Conservation (phyloP, 208 protist genomes). For the Phytomonas francai region DNA sequence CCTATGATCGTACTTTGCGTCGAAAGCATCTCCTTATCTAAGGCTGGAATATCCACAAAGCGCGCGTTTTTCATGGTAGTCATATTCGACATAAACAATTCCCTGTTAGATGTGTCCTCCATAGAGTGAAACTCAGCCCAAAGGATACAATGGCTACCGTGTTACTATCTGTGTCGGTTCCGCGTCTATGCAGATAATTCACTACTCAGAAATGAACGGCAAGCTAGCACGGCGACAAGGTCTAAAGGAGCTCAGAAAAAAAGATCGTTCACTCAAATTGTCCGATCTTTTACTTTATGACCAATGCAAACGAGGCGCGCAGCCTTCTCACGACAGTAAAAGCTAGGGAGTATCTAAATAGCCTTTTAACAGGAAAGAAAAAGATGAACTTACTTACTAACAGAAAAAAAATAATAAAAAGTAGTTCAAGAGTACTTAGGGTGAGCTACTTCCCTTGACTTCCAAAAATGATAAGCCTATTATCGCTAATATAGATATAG, state of each 20-base stretch:
- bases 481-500: background rate
- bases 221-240: background rate
- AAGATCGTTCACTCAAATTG: background rate
- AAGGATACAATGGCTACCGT: background rate
- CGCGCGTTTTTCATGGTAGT: background rate
- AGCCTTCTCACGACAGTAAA: slow-evolving; percentile 9
- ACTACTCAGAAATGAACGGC: background rate
- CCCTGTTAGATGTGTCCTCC: background rate
- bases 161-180: background rate
- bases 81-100: background rate
- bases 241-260: background rate
- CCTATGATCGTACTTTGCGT: background rate
- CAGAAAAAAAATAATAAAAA: slow-evolving; percentile 2
- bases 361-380: background rate
- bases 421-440: background rate
- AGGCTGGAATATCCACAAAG: slow-evolving; percentile 7
- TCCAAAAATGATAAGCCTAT: background rate
- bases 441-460: background rate
- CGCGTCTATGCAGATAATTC: background rate
- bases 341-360: background rate
- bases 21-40: slow-evolving; percentile 41
- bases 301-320: background rate
- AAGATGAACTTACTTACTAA: background rate
- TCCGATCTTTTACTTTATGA: background rate
- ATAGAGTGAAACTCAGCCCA: background rate